These are phyloP conservation scores for Microsporum audouinii DNA, from an alignment of 2,329 filamentous ascomycete genomes.

Conservation along the genomic window DNA sequence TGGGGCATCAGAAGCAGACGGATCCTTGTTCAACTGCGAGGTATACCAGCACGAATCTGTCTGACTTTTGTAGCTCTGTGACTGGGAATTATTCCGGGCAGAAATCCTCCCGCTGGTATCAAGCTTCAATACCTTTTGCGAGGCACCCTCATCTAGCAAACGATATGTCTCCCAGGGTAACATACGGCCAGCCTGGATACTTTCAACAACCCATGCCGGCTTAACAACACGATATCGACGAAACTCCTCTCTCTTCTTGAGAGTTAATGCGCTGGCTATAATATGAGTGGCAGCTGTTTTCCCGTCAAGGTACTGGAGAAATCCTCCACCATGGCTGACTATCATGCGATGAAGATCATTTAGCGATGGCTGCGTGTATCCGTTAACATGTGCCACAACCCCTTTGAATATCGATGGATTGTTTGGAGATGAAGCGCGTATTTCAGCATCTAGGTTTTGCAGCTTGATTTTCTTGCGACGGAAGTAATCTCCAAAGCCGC, in stretches of 20 bases:
- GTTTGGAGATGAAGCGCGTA: constrained; percentile 56
- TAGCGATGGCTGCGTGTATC: constrained; percentile 88
- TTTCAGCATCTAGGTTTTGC: constrained; percentile 79
- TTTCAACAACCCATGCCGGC: constrained; percentile 88
- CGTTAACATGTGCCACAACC: constrained; percentile 82
- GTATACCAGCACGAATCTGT: constrained; percentile 75
- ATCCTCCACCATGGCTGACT: constrained; percentile 86
- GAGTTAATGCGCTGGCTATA: constrained; percentile 77
- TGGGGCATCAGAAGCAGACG: not conserved
- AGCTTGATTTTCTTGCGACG: constrained; percentile 93
- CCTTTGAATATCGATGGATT: constrained; percentile 83
- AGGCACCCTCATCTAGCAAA: constrained; percentile 70
- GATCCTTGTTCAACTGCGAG: constrained; percentile 45
- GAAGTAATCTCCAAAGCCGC: constrained; percentile 85
- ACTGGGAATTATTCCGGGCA: constrained; percentile 51
- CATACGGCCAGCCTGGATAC: constrained; percentile 65
- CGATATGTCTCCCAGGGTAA: constrained; percentile 79
- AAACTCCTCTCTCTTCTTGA: constrained; percentile 87
- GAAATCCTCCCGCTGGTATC: constrained; percentile 49
- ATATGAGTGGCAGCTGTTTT: constrained; percentile 96
- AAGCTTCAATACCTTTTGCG: constrained; percentile 65
- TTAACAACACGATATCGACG: constrained; percentile 81
- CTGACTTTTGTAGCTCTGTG: constrained; percentile 65
- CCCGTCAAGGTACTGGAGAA: constrained; percentile 85
- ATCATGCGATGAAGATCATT: constrained; percentile 80